Evolutionary conservation across 2,329 filamentous ascomycete species (phyloP), one percentile per base, ranked within the genome.

Genomic region (Beauveria sp.): DNA sequence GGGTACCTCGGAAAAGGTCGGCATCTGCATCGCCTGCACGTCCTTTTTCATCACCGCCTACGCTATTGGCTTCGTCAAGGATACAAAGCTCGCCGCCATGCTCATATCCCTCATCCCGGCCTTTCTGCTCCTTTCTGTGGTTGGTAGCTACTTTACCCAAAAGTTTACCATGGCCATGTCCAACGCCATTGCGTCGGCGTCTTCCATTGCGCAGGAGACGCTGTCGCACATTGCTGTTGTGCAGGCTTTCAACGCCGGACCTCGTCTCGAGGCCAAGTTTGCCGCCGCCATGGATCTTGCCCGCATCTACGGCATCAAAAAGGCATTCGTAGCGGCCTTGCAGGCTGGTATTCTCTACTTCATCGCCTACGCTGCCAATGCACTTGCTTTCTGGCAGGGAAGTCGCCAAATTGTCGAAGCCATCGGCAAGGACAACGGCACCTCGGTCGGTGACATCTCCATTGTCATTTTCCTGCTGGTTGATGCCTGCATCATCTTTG

Each of bases 1-100:
- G 0, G 87, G 87, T 16, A 88, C 86, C 0, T 86, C 84, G 1
- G 87, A 90, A 71, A 90, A 90, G 70, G 86, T 88, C 18, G 86
- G 86, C 56, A 82, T 88, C 40, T 80, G 82, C 64, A 76, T 90
- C 5, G 79, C 81, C 26, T 85, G 80, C 55, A 70, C 83, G 10
- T 84, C 84, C 2, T 90, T 88, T 70, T 89, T 89, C 67, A 69
- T 88, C 58, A 84, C 87, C 0, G 83, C 86, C 3, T 89, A 87
- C 63, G 76, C 86, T 5, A 82, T 90, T 18, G 85, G 85, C 2
- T 90, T 90, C 64, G 81, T 85, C 69, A 84, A 86, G 66, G 79
- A 88, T 65, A 76, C 81, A 18, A 77, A 77, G 54, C 76, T 90
- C 9, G 85, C 87, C 0, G 85, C 78, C 4, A 88, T 89, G 71